phyloP scores from a whole-genome alignment of 805 yeast genomes.

The Candida nemodendra region DNA sequence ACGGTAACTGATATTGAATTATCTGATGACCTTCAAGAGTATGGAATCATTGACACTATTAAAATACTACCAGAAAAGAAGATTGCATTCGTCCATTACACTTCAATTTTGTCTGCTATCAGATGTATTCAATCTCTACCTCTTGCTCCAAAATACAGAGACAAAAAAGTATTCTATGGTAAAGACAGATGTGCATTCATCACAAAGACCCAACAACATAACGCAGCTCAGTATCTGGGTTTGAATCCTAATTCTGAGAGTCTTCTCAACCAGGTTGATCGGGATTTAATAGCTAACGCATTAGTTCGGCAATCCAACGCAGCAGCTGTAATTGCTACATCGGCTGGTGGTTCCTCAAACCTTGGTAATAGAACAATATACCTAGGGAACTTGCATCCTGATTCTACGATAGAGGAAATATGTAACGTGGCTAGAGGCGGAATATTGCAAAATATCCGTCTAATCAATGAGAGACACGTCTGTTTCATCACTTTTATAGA shows the following conservation, averaged over 20 bases:
- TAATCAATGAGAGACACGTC: slow-evolving; percentile 80
- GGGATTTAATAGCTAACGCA: slow-evolving; percentile 65
- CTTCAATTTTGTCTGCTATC: slow-evolving; percentile 82
- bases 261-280: slow-evolving; percentile 55
- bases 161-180: slow-evolving; percentile 83
- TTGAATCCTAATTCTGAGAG: slow-evolving; percentile 87
- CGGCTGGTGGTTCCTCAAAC: slow-evolving; percentile 91
- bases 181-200: slow-evolving; percentile 94
- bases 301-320: slow-evolving; percentile 93
- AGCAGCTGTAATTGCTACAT: slow-evolving; percentile 94
- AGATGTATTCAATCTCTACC: slow-evolving; percentile 78
- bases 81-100: slow-evolving; percentile 87
- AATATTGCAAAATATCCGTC: slow-evolving; percentile 76
- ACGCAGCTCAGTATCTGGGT: slow-evolving; percentile 93
- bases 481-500: slow-evolving; percentile 95
- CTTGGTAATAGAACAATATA: slow-evolving; percentile 93
- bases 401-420: slow-evolving; percentile 84
- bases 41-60: slow-evolving; percentile 82
- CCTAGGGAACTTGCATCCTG: slow-evolving; percentile 86
- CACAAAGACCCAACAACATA: slow-evolving; percentile 93
- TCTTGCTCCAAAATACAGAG: slow-evolving; percentile 63
- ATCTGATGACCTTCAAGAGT: slow-evolving; percentile 61
- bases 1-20: slow-evolving; percentile 66
- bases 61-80: slow-evolving; percentile 79
- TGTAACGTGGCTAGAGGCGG: slow-evolving; percentile 98